Percentiles rank a stretch among this genome's conserved stretches.
phyloP scores from a whole-genome alignment of 306 rosid species.

The Lupinus albus region DNA sequence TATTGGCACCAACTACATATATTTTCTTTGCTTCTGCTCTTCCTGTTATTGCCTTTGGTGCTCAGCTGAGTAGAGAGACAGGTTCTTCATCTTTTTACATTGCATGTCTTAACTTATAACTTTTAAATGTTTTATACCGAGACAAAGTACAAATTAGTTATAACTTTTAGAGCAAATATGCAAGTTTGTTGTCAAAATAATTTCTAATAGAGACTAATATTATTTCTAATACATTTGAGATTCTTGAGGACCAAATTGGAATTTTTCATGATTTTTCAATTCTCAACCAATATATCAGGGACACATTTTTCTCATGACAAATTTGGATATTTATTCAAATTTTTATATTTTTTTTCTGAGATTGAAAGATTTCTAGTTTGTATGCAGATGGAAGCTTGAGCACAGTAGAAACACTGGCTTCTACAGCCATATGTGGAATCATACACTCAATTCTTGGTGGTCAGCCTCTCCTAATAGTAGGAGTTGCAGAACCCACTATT shows the following conservation, averaged over 20 bases:
- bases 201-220: no score
- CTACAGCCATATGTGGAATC: constrained; percentile 90
- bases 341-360: not conserved
- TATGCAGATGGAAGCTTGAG: constrained; percentile 79
- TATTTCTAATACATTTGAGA: no score
- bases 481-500: constrained; percentile 96
- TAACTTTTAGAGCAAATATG: not conserved
- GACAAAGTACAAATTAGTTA: not conserved
- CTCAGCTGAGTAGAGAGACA: constrained; percentile 68
- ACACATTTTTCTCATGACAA: no score
- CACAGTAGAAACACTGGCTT: constrained; percentile 81
- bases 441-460: constrained; percentile 89
- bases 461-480: constrained; percentile 77
- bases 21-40: constrained; percentile 85
- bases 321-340: no score
- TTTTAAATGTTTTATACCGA: not conserved
- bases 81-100: constrained; percentile 46
- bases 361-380: constrained; percentile 29
- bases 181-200: no score
- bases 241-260: no score
- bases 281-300: no score
- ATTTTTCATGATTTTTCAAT: no score
- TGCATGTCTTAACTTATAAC: constrained; percentile 1
- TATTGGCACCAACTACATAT: constrained; percentile 76
- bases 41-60: constrained; percentile 85